Conservation (phyloP, 768 basidiomycete species). For the Favolaschia claudopus region DNA sequence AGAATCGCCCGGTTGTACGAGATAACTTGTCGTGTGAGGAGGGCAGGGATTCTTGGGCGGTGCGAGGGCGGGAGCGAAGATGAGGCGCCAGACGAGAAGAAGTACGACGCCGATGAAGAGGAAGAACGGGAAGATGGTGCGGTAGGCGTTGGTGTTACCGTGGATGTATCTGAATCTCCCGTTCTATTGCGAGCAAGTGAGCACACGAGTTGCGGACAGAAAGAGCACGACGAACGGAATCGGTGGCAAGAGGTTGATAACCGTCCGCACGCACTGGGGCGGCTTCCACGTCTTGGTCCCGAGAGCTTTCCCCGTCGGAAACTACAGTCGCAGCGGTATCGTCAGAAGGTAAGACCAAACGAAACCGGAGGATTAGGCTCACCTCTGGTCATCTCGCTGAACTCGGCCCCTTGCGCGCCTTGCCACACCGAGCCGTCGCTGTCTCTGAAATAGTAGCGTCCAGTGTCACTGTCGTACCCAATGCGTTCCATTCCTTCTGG, state of each 20-base stretch:
- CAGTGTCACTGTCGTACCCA: conserved; percentile 79
- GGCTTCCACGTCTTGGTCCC: conserved; percentile 61
- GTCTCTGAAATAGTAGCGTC: conserved; percentile 71
- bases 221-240: conserved; percentile 50
- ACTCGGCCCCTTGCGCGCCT: conserved; percentile 68
- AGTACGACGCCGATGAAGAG: conserved; percentile 70
- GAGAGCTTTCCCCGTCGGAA: conserved; percentile 27
- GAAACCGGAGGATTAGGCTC: conserved; percentile 10
- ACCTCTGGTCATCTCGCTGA: conserved; percentile 63
- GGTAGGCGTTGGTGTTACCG: conserved; percentile 56
- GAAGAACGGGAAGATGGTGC: conserved; percentile 75
- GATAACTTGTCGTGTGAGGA: conserved; percentile 51
- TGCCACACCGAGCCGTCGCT: conserved; percentile 61
- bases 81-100: conserved; percentile 69
- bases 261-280: conserved; percentile 61
- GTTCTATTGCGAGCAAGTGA: conserved; percentile 23
- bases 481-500: conserved; percentile 70
- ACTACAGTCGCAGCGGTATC: conserved; percentile 21
- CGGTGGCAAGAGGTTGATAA: conserved; percentile 60
- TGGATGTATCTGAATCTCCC: conserved; percentile 40
- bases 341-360: background rate
- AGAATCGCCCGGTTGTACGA: conserved; percentile 64
- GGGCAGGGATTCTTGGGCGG: conserved; percentile 45
- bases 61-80: conserved; percentile 52
- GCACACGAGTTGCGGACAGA: background rate